Percentiles rank a stretch among this genome's conserved stretches.
Evolutionary conservation across 108 stramenopile genomes (phyloP).

Genomic region (Nannochloropsis oceanica): DNA sequence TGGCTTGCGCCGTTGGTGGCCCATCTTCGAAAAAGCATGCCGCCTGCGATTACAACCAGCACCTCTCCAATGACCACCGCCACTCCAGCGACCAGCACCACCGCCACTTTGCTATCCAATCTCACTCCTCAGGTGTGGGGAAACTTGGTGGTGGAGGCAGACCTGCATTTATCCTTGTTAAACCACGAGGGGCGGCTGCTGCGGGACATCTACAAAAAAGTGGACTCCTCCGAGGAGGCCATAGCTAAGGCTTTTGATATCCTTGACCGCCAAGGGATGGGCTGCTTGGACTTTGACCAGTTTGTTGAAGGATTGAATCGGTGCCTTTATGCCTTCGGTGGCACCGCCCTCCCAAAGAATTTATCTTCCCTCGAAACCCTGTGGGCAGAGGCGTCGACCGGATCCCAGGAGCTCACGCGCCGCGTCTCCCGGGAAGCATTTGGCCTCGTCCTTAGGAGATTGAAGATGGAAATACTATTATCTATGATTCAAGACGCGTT

Average conservation of each 20-base stretch:
- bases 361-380: not conserved
- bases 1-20: too few relatives aligned
- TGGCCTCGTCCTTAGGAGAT: not conserved
- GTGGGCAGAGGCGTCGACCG: not conserved
- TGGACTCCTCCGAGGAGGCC: not conserved
- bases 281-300: not conserved
- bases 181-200: not conserved
- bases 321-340: not conserved
- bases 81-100: too few relatives aligned
- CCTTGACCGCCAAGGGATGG: not conserved
- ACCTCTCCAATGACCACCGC: too few relatives aligned
- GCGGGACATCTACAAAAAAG: not conserved
- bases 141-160: too few relatives aligned
- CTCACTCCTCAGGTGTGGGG: too few relatives aligned
- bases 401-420: not conserved
- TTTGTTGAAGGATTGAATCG: not conserved
- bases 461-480: not conserved
- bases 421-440: not conserved
- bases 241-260: not conserved
- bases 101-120: too few relatives aligned
- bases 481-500: not conserved
- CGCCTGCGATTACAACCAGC: too few relatives aligned
- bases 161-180: too few relatives aligned
- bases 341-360: not conserved
- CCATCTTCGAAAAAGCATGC: too few relatives aligned